Conservation (phyloP, 1,284 basidiomycete species). For the Pyrrhoderma lamaoense region DNA sequence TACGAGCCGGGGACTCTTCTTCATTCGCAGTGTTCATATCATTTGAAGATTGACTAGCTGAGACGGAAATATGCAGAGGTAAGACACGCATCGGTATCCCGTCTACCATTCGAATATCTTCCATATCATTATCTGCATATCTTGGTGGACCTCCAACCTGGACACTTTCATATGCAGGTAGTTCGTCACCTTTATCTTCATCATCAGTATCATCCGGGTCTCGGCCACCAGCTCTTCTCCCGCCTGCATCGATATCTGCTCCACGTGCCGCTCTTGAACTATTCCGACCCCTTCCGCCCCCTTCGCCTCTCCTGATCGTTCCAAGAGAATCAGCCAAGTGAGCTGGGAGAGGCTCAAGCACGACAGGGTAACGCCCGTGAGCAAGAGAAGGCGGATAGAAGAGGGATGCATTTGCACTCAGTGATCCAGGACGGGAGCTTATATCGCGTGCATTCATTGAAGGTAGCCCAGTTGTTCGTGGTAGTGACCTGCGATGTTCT, state of each 20-base stretch:
- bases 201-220: slow-evolving; percentile 9
- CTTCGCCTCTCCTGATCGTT: neutral
- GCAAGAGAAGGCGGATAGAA: slow-evolving; percentile 13
- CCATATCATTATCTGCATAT: slow-evolving; percentile 1
- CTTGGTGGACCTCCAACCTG: slow-evolving; percentile 10
- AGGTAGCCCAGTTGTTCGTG: slow-evolving; percentile 40
- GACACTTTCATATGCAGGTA: slow-evolving; percentile 18
- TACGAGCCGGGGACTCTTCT: too few species aligned
- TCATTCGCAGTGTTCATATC: too few species aligned
- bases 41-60: too few species aligned
- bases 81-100: too few species aligned
- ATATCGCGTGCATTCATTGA: slow-evolving; percentile 20
- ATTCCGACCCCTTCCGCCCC: neutral
- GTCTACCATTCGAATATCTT: too few species aligned
- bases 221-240: slow-evolving; percentile 8
- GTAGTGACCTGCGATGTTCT: slow-evolving; percentile 4
- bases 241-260: slow-evolving; percentile 15
- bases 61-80: too few species aligned
- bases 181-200: neutral
- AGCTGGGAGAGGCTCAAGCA: slow-evolving; percentile 9
- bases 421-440: neutral
- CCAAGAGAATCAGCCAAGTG: slow-evolving; percentile 1
- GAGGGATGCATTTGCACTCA: slow-evolving; percentile 2
- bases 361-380: slow-evolving; percentile 7
- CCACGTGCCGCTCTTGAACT: slow-evolving; percentile 10